phyloP scores from a whole-genome alignment of 2,329 filamentous ascomycete species.

The Alternaria sp. region DNA sequence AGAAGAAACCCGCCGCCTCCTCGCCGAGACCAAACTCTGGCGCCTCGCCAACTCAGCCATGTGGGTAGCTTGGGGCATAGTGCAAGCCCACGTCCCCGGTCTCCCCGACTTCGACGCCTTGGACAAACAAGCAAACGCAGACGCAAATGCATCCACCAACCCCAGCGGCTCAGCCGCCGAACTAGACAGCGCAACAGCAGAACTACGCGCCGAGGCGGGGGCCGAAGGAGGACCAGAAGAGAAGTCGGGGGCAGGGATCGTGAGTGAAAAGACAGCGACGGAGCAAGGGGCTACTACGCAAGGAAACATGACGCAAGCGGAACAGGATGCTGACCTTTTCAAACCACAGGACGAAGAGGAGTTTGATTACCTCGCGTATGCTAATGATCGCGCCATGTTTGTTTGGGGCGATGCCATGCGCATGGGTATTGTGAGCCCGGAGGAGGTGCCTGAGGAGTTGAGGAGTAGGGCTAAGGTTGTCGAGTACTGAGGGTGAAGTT shows the following conservation, averaged over 20 bases:
- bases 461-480: conserved; percentile 71
- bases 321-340: conserved; percentile 46
- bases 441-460: conserved; percentile 78
- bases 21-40: conserved; percentile 85
- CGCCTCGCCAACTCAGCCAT: conserved; percentile 83
- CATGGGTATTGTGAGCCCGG: conserved; percentile 74
- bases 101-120: conserved; percentile 60
- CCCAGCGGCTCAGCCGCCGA: conserved; percentile 28
- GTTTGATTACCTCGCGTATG: conserved; percentile 92
- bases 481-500: conserved; percentile 54
- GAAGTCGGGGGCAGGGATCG: conserved; percentile 30
- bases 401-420: conserved; percentile 91
- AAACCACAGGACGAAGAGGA: conserved; percentile 66
- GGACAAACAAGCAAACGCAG: conserved; percentile 16
- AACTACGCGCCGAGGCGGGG: conserved; percentile 27
- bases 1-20: conserved; percentile 69
- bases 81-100: conserved; percentile 87
- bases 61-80: conserved; percentile 96
- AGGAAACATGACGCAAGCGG: conserved; percentile 28
- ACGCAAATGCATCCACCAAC: background rate
- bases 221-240: background rate
- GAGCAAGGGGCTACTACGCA: conserved; percentile 24
- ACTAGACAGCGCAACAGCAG: conserved; percentile 36
- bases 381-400: conserved; percentile 88
- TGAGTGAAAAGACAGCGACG: conserved; percentile 30